Evolutionary conservation across 2,329 filamentous ascomycete genomes (phyloP).

Genomic region (Hypoxylon sp.): DNA sequence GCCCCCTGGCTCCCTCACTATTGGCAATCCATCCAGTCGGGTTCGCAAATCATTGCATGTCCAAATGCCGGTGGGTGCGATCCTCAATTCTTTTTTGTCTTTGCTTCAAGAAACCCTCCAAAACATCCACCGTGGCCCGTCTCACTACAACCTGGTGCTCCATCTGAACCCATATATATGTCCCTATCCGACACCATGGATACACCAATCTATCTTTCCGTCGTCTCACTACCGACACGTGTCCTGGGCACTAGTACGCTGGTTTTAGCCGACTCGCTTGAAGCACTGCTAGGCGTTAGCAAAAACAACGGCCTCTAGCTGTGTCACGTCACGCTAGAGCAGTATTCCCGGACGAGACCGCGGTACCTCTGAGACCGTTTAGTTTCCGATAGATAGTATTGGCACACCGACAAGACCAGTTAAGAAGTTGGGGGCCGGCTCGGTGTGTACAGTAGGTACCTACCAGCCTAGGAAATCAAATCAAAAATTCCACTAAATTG

Average conservation of each 20-base stretch:
- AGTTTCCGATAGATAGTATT: constrained; percentile 35
- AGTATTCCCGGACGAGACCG: constrained; percentile 28
- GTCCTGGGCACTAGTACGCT: constrained; percentile 28
- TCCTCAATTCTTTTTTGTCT: constrained; percentile 18
- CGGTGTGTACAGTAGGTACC: constrained; percentile 26
- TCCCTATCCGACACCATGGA: constrained; percentile 30
- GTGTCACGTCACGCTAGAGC: constrained; percentile 32
- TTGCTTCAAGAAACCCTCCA: constrained; percentile 4
- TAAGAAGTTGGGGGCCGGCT: constrained; percentile 39
- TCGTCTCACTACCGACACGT: constrained; percentile 38
- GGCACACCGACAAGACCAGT: constrained; percentile 31
- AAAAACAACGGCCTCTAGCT: constrained; percentile 28
- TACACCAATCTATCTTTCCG: constrained; percentile 32
- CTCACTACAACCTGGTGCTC: constrained; percentile 11
- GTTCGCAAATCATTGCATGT: constrained; percentile 37
- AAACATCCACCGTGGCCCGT: constrained; percentile 9
- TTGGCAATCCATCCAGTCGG: constrained; percentile 41
- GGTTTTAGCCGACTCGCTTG: constrained; percentile 24
- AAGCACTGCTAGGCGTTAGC: constrained; percentile 4
- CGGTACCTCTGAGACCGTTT: constrained; percentile 17
- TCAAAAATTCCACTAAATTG: constrained; percentile 30
- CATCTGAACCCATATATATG: constrained; percentile 33
- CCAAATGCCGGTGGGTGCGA: constrained; percentile 11
- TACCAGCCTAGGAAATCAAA: constrained; percentile 36
- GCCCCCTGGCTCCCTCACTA: constrained; percentile 41